These are phyloP conservation scores for Cucurbita argyrosperma DNA, from an alignment of 306 rosid species.

Conservation along the genomic window DNA sequence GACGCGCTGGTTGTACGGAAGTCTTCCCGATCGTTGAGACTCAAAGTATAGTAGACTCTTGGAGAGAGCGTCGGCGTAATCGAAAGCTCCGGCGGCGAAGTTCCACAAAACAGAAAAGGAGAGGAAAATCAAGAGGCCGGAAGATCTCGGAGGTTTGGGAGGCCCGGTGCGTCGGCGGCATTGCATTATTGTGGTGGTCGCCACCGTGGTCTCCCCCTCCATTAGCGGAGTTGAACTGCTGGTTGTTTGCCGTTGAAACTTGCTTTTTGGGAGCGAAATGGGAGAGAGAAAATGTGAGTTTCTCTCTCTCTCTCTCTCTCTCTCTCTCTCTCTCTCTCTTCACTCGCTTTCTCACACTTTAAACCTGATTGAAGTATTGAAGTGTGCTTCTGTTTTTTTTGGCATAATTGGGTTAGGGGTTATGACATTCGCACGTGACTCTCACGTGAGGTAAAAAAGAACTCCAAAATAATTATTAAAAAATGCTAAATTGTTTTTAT, in stretches of 20 bases:
- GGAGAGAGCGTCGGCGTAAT: conserved; percentile 67
- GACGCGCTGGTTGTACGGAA: conserved; percentile 89
- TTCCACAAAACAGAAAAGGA: conserved; percentile 13
- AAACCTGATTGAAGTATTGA: neutral
- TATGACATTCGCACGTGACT: neutral
- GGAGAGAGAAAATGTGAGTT: neutral
- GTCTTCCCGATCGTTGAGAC: conserved; percentile 85
- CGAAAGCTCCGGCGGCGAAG: conserved; percentile 22
- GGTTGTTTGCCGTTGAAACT: neutral
- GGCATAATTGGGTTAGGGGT: neutral
- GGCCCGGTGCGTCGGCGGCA: neutral
- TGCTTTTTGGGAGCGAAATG: neutral
- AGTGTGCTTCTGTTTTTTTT: neutral
- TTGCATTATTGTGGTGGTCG: neutral
- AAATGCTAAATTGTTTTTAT: no score
- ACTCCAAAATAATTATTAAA: neutral
- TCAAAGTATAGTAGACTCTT: conserved; percentile 90
- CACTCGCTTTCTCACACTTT: neutral
- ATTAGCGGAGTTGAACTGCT: neutral
- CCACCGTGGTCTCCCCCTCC: neutral
- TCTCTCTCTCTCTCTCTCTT: neutral
- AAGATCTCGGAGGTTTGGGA: conserved; percentile 4
- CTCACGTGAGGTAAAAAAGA: neutral
- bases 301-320: neutral
- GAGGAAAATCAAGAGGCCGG: conserved; percentile 13